Percentiles rank a stretch among this genome's conserved stretches.
phyloP scores from a whole-genome alignment of 371 early-diverging fungal species.

The Apophysomyces ossiformis region DNA sequence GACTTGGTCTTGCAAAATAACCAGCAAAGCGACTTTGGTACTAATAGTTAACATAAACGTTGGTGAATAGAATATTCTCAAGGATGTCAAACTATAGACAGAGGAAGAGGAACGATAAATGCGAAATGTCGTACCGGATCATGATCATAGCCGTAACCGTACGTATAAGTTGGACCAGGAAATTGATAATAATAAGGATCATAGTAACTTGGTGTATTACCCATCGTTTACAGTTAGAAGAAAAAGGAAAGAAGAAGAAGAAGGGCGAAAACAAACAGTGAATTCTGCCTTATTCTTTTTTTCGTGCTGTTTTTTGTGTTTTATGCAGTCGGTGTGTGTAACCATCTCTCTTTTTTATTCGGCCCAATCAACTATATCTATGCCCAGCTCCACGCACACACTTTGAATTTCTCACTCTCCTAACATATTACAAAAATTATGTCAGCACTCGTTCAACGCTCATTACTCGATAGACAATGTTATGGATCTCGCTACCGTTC shows the following conservation, averaged over 20 bases:
- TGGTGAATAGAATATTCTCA: too few relatives aligned
- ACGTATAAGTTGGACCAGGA: neutral
- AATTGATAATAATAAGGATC: slow-evolving; percentile 15
- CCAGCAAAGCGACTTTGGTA: neutral
- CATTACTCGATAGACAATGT: slow-evolving; percentile 17
- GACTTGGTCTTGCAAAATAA: neutral
- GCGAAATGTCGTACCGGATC: neutral
- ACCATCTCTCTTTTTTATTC: neutral
- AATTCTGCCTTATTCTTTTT: neutral
- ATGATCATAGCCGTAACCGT: slow-evolving; percentile 3
- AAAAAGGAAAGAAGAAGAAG: slow-evolving; percentile 10
- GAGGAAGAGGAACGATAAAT: too few relatives aligned
- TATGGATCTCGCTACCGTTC: slow-evolving; percentile 6
- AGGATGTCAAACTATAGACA: too few relatives aligned
- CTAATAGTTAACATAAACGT: neutral
- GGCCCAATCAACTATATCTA: neutral
- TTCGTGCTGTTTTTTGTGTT: neutral
- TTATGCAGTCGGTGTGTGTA: slow-evolving; percentile 1
- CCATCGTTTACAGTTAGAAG: slow-evolving; percentile 13
- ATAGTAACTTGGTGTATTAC: slow-evolving; percentile 6
- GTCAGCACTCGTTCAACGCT: slow-evolving; percentile 1
- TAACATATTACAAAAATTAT: slow-evolving; percentile 7
- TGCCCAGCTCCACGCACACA: too few relatives aligned
- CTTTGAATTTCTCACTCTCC: neutral
- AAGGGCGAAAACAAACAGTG: slow-evolving; percentile 7